phyloP scores from a whole-genome alignment of 805 yeast genomes.

The Starmera quercuum region DNA sequence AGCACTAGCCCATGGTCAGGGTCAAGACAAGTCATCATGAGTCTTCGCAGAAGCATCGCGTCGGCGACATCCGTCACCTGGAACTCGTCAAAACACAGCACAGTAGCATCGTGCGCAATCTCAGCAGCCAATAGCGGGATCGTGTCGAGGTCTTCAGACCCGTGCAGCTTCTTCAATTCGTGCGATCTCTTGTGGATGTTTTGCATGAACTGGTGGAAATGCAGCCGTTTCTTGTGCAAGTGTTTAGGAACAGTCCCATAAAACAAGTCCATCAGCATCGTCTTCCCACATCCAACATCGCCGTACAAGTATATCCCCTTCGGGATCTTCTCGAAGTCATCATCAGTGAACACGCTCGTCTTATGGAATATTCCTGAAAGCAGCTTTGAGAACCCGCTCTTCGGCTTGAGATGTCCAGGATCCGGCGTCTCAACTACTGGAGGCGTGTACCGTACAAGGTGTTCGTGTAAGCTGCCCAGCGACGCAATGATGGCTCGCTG shows the following conservation, averaged over 20 bases:
- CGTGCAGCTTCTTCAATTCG: constrained; percentile 56
- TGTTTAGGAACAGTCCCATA: constrained; percentile 76
- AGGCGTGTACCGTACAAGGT: constrained; percentile 48
- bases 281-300: constrained; percentile 97
- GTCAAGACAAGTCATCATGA: constrained; percentile 58
- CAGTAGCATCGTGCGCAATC: constrained; percentile 65
- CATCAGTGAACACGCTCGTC: constrained; percentile 6
- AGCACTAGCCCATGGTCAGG: constrained; percentile 76
- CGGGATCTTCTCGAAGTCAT: constrained; percentile 40
- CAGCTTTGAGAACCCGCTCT: constrained; percentile 32
- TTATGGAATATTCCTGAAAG: constrained; percentile 24
- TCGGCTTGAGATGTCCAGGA: constrained; percentile 42
- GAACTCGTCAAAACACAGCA: constrained; percentile 92
- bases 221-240: constrained; percentile 73
- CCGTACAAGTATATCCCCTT: constrained; percentile 90
- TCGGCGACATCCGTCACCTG: constrained; percentile 99
- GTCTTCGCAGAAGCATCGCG: constrained; percentile 87
- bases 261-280: constrained; percentile 96
- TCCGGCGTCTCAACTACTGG: constrained; percentile 45
- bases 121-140: constrained; percentile 81
- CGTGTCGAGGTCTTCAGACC: constrained; percentile 65
- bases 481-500: constrained; percentile 66
- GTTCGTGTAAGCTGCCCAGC: constrained; percentile 49
- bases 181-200: constrained; percentile 82
- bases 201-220: constrained; percentile 97